Evolutionary conservation across 768 basidiomycete species (phyloP).

Genomic region (Tylopilus rubrobrunneus): DNA sequence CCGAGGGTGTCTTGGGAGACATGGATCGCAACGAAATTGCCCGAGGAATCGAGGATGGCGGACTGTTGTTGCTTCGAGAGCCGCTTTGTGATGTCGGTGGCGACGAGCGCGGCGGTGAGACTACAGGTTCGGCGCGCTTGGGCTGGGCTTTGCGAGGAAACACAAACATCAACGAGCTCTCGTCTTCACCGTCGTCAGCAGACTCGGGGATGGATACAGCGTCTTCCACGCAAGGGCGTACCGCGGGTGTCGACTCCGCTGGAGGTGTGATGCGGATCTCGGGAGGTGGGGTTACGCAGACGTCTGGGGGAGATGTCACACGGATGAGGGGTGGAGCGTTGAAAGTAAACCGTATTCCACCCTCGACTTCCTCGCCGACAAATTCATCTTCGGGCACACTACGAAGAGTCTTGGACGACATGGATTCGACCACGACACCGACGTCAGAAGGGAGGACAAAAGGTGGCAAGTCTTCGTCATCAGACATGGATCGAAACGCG

Average conservation of each 20-base stretch:
- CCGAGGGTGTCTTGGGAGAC: conserved; percentile 24
- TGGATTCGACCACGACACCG: conserved; percentile 37
- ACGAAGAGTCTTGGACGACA: conserved; percentile 30
- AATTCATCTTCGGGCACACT: conserved; percentile 47
- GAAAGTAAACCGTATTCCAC: conserved; percentile 74
- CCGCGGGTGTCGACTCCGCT: conserved; percentile 18
- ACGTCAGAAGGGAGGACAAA: conserved; percentile 47
- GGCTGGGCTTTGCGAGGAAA: conserved; percentile 17
- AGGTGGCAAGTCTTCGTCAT: conserved; percentile 45
- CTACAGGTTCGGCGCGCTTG: conserved; percentile 2
- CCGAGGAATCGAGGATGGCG: conserved; percentile 54
- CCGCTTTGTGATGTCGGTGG: conserved; percentile 1
- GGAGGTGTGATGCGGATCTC: conserved; percentile 23
- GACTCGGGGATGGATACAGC: conserved; percentile 3
- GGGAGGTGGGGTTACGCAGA: conserved; percentile 27
- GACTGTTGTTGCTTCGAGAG: conserved; percentile 17
- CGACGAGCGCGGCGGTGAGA: conserved; percentile 10
- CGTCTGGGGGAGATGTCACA: conserved; percentile 25
- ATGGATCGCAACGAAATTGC: conserved; percentile 35
- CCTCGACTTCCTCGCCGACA: conserved; percentile 54
- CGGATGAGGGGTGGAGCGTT: conserved; percentile 46
- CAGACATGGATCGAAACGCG: conserved; percentile 45
- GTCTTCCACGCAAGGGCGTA: conserved; percentile 6
- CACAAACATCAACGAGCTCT: conserved; percentile 19
- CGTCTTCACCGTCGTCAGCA: conserved; percentile 23